Conservation (phyloP, 2,329 filamentous ascomycete species). For the Ascochyta rabiei region DNA sequence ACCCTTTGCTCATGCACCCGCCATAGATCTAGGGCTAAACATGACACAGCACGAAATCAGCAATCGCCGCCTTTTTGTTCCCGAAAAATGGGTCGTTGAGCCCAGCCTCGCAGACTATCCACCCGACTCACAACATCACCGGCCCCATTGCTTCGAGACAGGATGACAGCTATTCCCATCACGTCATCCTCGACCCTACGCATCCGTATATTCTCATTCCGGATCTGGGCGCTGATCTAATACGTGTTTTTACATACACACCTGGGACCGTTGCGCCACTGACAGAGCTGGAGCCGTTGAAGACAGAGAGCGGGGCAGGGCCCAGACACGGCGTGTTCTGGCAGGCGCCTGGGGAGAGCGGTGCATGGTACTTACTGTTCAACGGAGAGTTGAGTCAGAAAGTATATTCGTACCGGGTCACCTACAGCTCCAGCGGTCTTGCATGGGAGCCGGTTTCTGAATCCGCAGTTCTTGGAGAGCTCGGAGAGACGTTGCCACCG, state of each 20-base stretch:
- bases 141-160: conserved; percentile 43
- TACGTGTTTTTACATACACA: conserved; percentile 64
- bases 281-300: conserved; percentile 53
- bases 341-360: conserved; percentile 17
- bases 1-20: background rate
- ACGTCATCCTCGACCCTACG: conserved; percentile 67
- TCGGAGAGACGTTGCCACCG: conserved; percentile 4
- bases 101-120: conserved; percentile 7
- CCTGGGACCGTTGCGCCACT: conserved; percentile 48
- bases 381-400: conserved; percentile 24
- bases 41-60: conserved; percentile 15
- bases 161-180: conserved; percentile 49
- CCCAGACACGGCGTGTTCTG: conserved; percentile 68
- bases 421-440: conserved; percentile 5
- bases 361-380: conserved; percentile 13
- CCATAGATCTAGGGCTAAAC: background rate
- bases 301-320: conserved; percentile 60
- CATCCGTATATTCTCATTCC: conserved; percentile 65
- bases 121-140: conserved; percentile 6
- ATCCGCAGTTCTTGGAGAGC: background rate
- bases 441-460: conserved; percentile 9
- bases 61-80: conserved; percentile 17
- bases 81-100: conserved; percentile 4
- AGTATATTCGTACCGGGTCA: conserved; percentile 20
- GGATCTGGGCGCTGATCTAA: conserved; percentile 67